Conservation (phyloP, 2,329 filamentous ascomycete species). For the Gnomoniopsis sp. region DNA sequence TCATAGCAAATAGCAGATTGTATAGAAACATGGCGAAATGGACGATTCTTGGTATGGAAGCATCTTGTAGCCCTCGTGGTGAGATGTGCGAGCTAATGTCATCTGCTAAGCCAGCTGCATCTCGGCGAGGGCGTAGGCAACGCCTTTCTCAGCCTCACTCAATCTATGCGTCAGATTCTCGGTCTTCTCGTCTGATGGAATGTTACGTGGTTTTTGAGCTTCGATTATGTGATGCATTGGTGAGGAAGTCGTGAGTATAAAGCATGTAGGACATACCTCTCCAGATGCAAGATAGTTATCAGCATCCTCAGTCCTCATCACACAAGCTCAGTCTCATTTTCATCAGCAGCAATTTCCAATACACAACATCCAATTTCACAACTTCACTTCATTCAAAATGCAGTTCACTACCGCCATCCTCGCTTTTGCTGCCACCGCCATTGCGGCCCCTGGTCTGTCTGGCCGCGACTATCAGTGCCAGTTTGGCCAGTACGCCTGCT, state of each 20-base stretch:
- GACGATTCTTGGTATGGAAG: too few relatives aligned
- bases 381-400: conserved; percentile 11
- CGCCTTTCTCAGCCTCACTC: conserved; percentile 5
- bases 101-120: neutral
- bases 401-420: conserved; percentile 16
- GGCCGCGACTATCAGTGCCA: conserved; percentile 4
- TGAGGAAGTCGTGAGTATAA: conserved; percentile 9
- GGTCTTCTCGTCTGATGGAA: too few relatives aligned
- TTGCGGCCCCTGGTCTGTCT: conserved; percentile 10
- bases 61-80: too few relatives aligned
- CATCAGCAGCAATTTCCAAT: neutral
- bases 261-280: neutral
- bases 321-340: neutral
- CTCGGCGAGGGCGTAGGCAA: neutral
- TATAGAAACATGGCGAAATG: too few relatives aligned
- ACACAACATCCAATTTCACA: neutral
- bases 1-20: neutral
- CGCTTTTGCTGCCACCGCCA: conserved; percentile 17
- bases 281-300: neutral
- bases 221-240: too few relatives aligned
- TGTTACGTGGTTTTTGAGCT: too few relatives aligned
- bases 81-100: conserved; percentile 1
- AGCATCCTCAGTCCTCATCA: neutral
- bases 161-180: too few relatives aligned
- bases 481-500: conserved; percentile 18